A percentile compares a stretch with the other conserved stretches of the same genome.
Conservation (phyloP, 2,329 filamentous ascomycete species). For the Neopestalotiopsis sp. region DNA sequence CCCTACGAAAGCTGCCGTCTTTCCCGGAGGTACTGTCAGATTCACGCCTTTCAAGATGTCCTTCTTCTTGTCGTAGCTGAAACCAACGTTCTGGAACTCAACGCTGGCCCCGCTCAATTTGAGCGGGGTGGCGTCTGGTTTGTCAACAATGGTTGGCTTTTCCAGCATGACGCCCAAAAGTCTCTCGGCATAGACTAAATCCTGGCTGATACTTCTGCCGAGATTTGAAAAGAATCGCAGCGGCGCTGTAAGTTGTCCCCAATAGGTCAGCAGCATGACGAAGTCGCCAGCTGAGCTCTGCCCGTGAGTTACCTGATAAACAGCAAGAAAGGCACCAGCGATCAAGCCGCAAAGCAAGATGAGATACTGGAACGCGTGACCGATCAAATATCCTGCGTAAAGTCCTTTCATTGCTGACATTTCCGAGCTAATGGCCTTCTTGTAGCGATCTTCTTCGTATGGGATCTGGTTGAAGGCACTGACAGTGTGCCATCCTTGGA, state of each 20-base stretch:
- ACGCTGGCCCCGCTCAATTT: constrained; percentile 59
- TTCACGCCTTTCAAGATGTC: constrained; percentile 60
- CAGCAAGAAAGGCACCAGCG: constrained; percentile 64
- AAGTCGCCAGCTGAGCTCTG: constrained; percentile 70
- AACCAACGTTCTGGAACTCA: constrained; percentile 59
- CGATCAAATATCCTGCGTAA: constrained; percentile 53
- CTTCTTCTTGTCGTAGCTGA: constrained; percentile 66
- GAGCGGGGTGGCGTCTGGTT: constrained; percentile 54
- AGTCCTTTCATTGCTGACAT: constrained; percentile 44
- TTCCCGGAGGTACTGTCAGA: constrained; percentile 56
- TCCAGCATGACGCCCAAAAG: constrained; percentile 64
- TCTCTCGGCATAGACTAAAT: constrained; percentile 63
- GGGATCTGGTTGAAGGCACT: constrained; percentile 64
- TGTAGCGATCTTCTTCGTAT: constrained; percentile 61
- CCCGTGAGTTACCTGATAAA: constrained; percentile 70
- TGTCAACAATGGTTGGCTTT: constrained; percentile 60
- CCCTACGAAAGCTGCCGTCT: constrained; percentile 65
- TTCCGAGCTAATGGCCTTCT: constrained; percentile 51
- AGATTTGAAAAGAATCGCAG: constrained; percentile 71
- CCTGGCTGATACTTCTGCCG: constrained; percentile 60
- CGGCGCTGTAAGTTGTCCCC: constrained; percentile 74
- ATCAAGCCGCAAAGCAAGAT: constrained; percentile 74
- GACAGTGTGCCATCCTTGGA: constrained; percentile 65
- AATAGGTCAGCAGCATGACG: constrained; percentile 74
- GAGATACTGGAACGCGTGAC: constrained; percentile 62